These are phyloP conservation scores for Phenoliferia sp. DNA, from an alignment of 1,284 basidiomycete genomes.

Conservation along the genomic window DNA sequence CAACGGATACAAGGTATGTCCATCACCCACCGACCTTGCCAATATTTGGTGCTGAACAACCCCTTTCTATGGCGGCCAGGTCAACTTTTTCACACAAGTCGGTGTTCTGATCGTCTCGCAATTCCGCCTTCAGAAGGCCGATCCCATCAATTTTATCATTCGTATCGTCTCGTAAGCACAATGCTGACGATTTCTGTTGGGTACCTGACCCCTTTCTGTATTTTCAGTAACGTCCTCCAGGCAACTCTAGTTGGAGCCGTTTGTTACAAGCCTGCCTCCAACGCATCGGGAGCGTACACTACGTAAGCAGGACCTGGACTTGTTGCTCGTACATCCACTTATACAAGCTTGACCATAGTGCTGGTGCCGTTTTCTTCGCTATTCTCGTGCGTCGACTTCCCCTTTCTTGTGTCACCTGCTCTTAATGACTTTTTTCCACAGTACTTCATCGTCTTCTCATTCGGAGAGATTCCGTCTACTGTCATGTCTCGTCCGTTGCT, in stretches of 20 bases:
- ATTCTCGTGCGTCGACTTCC: slow-evolving; percentile 12
- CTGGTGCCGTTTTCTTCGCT: slow-evolving; percentile 23
- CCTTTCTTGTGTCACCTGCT: neutral
- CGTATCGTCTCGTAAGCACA: slow-evolving; percentile 1
- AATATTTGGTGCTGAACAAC: no score
- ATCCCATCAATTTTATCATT: slow-evolving; percentile 9
- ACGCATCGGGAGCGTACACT: slow-evolving; percentile 11
- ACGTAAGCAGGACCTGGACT: neutral
- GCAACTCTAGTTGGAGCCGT: slow-evolving; percentile 37
- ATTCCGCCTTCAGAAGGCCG: slow-evolving; percentile 3
- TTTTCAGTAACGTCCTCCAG: slow-evolving; percentile 19
- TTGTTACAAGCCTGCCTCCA: slow-evolving; percentile 33
- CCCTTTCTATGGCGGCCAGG: neutral
- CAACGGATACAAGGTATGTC: slow-evolving; percentile 12
- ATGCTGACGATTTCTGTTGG: neutral
- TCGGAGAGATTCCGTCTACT: slow-evolving; percentile 11
- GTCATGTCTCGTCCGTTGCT: slow-evolving; percentile 21
- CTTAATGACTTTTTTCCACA: neutral
- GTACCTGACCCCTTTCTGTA: no score
- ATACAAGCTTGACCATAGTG: slow-evolving; percentile 1
- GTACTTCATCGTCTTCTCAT: neutral
- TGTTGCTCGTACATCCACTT: neutral
- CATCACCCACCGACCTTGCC: no score
- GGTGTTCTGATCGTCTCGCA: slow-evolving; percentile 5
- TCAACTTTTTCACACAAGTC: neutral